Conservation (phyloP, 805 yeast genomes). For the Myxozyma udenii region DNA sequence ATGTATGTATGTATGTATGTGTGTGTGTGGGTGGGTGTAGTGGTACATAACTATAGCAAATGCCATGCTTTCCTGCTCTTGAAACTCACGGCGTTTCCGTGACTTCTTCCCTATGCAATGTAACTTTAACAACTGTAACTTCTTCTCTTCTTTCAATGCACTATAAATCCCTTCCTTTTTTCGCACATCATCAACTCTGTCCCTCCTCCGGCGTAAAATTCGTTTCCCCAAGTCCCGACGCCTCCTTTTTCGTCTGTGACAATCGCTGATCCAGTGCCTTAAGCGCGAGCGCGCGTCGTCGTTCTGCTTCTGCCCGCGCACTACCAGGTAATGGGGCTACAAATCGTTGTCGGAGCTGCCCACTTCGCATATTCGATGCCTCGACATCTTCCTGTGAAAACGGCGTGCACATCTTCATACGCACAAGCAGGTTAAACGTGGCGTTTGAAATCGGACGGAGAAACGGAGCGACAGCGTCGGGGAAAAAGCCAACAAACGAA, state of each 20-base stretch:
- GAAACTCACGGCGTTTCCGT: too few species aligned
- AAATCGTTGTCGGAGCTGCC: conserved; percentile 25
- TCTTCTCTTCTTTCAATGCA: too few species aligned
- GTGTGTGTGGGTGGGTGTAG: too few species aligned
- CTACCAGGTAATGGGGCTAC: conserved; percentile 31
- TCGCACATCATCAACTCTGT: conserved; percentile 48
- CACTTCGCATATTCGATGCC: conserved; percentile 24
- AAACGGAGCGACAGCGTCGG: conserved; percentile 47
- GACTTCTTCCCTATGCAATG: too few species aligned
- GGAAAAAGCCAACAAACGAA: conserved; percentile 80
- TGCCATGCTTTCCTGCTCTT: too few species aligned
- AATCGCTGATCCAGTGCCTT: conserved; percentile 37
- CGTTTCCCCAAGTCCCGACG: conserved; percentile 23
- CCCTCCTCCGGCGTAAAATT: conserved; percentile 25
- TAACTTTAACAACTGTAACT: too few species aligned
- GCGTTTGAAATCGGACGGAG: conserved; percentile 22
- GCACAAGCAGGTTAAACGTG: conserved; percentile 13
- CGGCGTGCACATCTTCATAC: conserved; percentile 22
- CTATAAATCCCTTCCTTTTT: too few species aligned
- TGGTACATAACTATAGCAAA: too few species aligned
- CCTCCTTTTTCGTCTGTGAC: conserved; percentile 22
- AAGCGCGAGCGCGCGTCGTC: conserved; percentile 38
- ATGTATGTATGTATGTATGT: too few species aligned
- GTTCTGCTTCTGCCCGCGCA: conserved; percentile 38
- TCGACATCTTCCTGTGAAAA: conserved; percentile 28